Base-by-base conservation (phyloP, 768 basidiomycete genomes). In the Lentinula raphanica region DNA sequence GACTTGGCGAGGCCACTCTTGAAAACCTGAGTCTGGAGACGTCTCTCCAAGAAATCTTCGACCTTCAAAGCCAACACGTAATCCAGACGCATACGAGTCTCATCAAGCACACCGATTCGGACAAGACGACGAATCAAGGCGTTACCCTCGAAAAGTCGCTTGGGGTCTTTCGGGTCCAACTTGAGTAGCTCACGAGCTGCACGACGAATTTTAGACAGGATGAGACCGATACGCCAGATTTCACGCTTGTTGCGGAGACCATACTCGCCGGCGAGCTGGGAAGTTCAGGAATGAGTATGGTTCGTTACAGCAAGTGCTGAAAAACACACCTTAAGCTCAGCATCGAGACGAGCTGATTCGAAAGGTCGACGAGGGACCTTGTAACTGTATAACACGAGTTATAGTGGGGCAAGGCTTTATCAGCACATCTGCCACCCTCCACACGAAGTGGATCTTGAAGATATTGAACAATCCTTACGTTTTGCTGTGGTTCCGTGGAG, bases 191-290 rank as follows among this genome's bases (percentile, higher is more conserved):
- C 97, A 89, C 97, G 96, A 65, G 97, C 97, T 63, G 97, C 97
- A 88, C 97, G 94, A 82, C 97, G 96, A 72, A 99, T 99, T 85
- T 99, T 98, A 69, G 97, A 99, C 56, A 99, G 88, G 74, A 87
- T 87, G 70, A 99, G 88, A 73, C 93, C 87, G 75, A 99, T 98
- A 71, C 97, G 92, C 97, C 96, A 99, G 81, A 98, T 97, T 80
- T 99, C 97, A 73, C 96, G 91, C 84, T 99, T 99, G 91, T 98
- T 98, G 76, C 95, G 92, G 73, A 98, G 92, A 74, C 97, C 97
- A 82, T 95, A 98, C 79, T 99, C 97, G 77, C 97, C 96, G 55
- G 95, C 96, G 76, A 98, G 95, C 96, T 97, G 67, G 54, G 15
- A 42, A 36, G 25, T 38, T 53, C 28, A n/a, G 40, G 29, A 12